These are phyloP conservation scores for Conoideocrella luteorostrata DNA, from an alignment of 2,329 filamentous ascomycete species.

Conservation along the genomic window DNA sequence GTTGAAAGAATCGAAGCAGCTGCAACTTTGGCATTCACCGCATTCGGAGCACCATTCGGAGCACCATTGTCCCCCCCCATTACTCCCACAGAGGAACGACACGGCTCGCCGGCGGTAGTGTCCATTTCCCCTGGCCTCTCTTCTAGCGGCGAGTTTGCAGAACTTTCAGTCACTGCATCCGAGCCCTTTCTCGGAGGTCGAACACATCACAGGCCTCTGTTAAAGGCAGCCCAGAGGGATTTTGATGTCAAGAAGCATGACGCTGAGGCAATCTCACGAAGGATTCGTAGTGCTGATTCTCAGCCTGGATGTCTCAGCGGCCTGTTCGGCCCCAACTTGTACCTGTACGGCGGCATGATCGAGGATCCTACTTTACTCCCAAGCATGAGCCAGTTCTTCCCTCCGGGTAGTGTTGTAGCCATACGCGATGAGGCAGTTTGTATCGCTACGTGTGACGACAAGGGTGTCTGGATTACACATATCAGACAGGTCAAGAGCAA, in stretches of 20 bases:
- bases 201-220: conserved; percentile 29
- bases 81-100: neutral
- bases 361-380: conserved; percentile 20
- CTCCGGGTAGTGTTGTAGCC: conserved; percentile 25
- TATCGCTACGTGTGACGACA: conserved; percentile 30
- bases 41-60: neutral
- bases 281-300: conserved; percentile 34
- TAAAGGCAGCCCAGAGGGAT: conserved; percentile 31
- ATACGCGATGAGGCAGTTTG: conserved; percentile 29
- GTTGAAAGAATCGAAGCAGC: conserved; percentile 28
- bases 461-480: conserved; percentile 36
- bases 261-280: conserved; percentile 32
- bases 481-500: conserved; percentile 31
- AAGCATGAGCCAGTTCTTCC: neutral
- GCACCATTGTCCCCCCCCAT: conserved; percentile 7
- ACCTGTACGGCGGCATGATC: conserved; percentile 34
- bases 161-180: conserved; percentile 26
- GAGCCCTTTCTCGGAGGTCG: conserved; percentile 30
- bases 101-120: neutral
- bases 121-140: conserved; percentile 18
- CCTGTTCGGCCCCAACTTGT: conserved; percentile 29
- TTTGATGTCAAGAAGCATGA: conserved; percentile 28
- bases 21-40: conserved; percentile 7
- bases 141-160: conserved; percentile 19
- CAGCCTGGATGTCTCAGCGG: conserved; percentile 33